phyloP scores from a whole-genome alignment of 257 asterid species.

The Misopates orontium region DNA sequence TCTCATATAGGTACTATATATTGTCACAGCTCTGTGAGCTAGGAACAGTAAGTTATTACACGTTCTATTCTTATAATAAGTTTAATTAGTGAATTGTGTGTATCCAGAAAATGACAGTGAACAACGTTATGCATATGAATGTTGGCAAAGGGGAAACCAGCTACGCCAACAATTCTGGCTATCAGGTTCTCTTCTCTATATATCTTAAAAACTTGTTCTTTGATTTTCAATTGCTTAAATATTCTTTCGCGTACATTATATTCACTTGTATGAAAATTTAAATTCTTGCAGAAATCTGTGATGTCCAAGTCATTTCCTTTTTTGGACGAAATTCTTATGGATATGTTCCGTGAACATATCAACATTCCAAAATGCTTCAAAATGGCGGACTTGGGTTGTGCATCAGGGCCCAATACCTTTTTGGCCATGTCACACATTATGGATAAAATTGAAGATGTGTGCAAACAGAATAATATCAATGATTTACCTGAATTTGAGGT shows the following conservation, averaged over 20 bases:
- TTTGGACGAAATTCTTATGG: conserved; percentile 24
- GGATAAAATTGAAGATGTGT: conserved; percentile 17
- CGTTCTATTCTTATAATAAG: no score
- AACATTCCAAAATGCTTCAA: conserved; percentile 21
- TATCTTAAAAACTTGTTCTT: no score
- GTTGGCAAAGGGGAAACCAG: no score
- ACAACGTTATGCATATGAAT: no score
- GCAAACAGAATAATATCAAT: background rate
- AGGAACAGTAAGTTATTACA: no score
- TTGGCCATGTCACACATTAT: conserved; percentile 27
- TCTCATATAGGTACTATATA: no score
- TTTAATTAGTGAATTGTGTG: no score
- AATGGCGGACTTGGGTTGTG: conserved; percentile 45
- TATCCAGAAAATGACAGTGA: no score
- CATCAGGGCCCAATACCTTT: conserved; percentile 44
- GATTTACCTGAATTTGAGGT: conserved; percentile 27
- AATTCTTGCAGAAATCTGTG: background rate
- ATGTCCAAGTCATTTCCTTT: conserved; percentile 23
- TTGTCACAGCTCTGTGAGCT: no score
- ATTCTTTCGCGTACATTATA: no score
- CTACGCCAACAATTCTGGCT: conserved; percentile 12
- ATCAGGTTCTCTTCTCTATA: conserved; percentile 12
- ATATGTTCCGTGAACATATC: background rate
- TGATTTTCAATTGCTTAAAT: no score
- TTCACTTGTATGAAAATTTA: no score